A percentile compares a stretch with the other conserved stretches of the same genome.
phyloP scores from a whole-genome alignment of 2,329 filamentous ascomycete genomes.

The Penicillium sp. region DNA sequence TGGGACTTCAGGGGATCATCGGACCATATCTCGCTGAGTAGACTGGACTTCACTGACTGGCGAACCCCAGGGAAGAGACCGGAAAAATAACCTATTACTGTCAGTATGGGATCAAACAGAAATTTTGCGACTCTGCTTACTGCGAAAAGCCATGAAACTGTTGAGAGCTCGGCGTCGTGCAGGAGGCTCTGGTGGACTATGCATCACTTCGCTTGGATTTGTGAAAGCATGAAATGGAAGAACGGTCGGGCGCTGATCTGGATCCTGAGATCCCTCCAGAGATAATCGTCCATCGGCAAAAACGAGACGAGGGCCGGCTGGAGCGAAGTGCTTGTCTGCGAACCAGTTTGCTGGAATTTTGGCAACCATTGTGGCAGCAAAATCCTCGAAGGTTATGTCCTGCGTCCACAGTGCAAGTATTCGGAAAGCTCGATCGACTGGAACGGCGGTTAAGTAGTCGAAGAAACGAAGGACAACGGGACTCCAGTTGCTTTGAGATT shows the following conservation, averaged over 20 bases:
- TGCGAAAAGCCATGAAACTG: constrained; percentile 3
- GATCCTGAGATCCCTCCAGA: too few species aligned
- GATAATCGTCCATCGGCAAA: neutral
- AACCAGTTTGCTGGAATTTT: neutral
- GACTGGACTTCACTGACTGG: neutral
- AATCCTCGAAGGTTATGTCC: neutral
- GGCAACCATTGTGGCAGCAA: neutral
- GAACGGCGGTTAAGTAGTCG: neutral
- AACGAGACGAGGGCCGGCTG: neutral
- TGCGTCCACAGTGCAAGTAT: neutral
- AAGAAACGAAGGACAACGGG: neutral
- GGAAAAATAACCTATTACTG: neutral
- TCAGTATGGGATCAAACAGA: neutral
- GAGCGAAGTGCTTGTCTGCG: neutral
- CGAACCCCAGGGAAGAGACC: neutral
- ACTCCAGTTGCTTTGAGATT: neutral
- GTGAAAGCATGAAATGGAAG: too few species aligned
- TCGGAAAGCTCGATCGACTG: neutral
- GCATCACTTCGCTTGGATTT: too few species aligned
- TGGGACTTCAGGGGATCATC: neutral
- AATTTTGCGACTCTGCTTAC: neutral
- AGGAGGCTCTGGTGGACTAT: too few species aligned
- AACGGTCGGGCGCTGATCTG: too few species aligned
- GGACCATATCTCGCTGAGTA: neutral
- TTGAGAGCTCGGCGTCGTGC: neutral